A percentile compares a stretch with the other conserved stretches of the same genome.
Conservation (phyloP, 371 early-diverging fungal genomes). For the Syncephalis plumigaleata region DNA sequence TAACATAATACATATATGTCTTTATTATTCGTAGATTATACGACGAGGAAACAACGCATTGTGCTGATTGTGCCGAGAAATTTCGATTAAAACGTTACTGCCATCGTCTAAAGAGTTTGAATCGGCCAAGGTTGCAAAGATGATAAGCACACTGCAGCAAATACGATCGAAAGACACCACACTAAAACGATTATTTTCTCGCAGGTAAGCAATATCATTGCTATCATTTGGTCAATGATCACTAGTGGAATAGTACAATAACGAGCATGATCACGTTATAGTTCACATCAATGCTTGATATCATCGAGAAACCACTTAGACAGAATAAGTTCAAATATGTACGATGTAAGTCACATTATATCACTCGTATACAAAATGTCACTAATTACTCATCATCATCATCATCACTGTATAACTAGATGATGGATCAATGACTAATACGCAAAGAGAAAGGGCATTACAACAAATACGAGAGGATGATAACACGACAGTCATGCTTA, state of each 20-base stretch:
- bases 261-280: conserved; percentile 8
- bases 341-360: conserved; percentile 16
- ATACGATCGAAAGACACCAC: not conserved
- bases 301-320: conserved; percentile 35
- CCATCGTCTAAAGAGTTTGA: not conserved
- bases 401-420: not conserved
- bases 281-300: conserved; percentile 55
- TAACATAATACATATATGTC: too few relatives aligned
- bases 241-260: not conserved
- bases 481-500: conserved; percentile 44
- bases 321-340: conserved; percentile 19
- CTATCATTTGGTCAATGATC: not conserved
- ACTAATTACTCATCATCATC: not conserved
- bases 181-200: conserved; percentile 4
- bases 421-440: conserved; percentile 50
- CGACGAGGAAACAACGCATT: too few relatives aligned
- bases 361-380: not conserved
- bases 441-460: conserved; percentile 37
- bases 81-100: too few relatives aligned
- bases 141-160: not conserved
- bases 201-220: conserved; percentile 1
- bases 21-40: too few relatives aligned
- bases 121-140: conserved; percentile 3
- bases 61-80: too few relatives aligned
- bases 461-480: conserved; percentile 21